Percentiles rank a stretch among this genome's conserved stretches.
Conservation (phyloP, 257 asterid genomes). For the Nicotiana knightiana region DNA sequence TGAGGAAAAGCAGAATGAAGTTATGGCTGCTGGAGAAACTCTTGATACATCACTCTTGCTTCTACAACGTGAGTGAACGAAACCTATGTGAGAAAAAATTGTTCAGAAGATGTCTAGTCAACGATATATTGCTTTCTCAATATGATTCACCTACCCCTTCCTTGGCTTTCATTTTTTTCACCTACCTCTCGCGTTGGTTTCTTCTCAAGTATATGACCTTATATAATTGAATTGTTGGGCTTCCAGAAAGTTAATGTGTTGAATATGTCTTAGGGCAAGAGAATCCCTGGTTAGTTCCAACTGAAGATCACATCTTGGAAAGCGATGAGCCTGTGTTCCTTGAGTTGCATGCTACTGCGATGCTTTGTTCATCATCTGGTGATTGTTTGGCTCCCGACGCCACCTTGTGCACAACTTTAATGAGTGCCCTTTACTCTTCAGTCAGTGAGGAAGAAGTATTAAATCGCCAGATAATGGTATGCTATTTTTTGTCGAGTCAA, state of each 20-base stretch:
- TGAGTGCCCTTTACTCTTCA: slow-evolving; percentile 81
- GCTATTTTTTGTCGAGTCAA: slow-evolving; percentile 6
- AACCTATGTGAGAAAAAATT: not conserved
- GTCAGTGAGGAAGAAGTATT: slow-evolving; percentile 72
- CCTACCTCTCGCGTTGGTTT: not conserved
- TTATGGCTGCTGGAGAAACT: slow-evolving; percentile 68
- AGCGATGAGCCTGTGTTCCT: slow-evolving; percentile 57
- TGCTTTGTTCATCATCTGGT: slow-evolving; percentile 76
- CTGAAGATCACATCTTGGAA: slow-evolving; percentile 64
- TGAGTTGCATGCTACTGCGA: slow-evolving; percentile 86
- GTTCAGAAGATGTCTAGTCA: not conserved
- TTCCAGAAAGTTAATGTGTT: slow-evolving; percentile 10
- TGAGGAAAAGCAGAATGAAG: slow-evolving; percentile 70
- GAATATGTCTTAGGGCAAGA: slow-evolving; percentile 44
- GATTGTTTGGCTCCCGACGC: slow-evolving; percentile 86
- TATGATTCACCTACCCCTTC: not conserved
- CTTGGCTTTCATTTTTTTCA: not conserved
- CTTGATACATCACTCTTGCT: slow-evolving; percentile 54
- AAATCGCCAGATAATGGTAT: slow-evolving; percentile 78
- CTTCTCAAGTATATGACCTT: not conserved
- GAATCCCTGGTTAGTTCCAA: slow-evolving; percentile 74
- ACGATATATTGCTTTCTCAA: not conserved
- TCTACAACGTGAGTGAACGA: slow-evolving; percentile 54
- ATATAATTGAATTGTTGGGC: not conserved
- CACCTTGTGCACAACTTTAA: slow-evolving; percentile 72